A percentile compares a stretch with the other conserved stretches of the same genome.
phyloP scores from a whole-genome alignment of 768 basidiomycete species.

The Jaapia argillacea region DNA sequence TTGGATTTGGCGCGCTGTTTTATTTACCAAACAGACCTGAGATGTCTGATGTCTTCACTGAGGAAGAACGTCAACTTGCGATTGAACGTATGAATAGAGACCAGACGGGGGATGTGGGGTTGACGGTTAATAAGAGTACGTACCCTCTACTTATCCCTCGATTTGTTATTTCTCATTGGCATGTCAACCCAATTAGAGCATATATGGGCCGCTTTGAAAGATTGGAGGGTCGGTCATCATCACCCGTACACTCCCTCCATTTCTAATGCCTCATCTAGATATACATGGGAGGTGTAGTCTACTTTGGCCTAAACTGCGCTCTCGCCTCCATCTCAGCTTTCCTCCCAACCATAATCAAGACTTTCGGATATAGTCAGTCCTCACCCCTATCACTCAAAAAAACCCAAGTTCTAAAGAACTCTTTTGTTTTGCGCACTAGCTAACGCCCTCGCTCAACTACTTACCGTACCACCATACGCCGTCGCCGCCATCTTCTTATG shows the following conservation, averaged over 20 bases:
- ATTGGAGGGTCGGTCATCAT: conserved; percentile 50
- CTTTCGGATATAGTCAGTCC: conserved; percentile 58
- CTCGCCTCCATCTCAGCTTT: conserved; percentile 77
- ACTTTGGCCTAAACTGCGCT: conserved; percentile 70
- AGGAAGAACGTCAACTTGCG: conserved; percentile 46
- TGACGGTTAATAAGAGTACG: conserved; percentile 52
- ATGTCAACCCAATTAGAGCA: conserved; percentile 33
- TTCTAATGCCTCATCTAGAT: conserved; percentile 25
- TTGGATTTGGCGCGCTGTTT: conserved; percentile 47
- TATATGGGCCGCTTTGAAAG: conserved; percentile 48
- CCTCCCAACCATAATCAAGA: conserved; percentile 71
- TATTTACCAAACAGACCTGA: conserved; percentile 66
- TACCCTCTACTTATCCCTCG: background rate
- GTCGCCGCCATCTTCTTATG: conserved; percentile 58
- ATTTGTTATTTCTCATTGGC: background rate
- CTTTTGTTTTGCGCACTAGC: conserved; percentile 24
- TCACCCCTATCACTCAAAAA: background rate
- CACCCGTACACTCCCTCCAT: background rate
- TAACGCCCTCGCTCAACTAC: conserved; percentile 55
- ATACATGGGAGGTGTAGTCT: conserved; percentile 60
- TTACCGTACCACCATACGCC: conserved; percentile 78
- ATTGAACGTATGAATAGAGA: conserved; percentile 59
- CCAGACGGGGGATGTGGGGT: conserved; percentile 55
- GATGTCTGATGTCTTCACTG: conserved; percentile 46
- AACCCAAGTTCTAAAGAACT: conserved; percentile 5